Evolutionary conservation across 2,329 filamentous ascomycete species (phyloP).

Genomic region (Triangularia setosa): DNA sequence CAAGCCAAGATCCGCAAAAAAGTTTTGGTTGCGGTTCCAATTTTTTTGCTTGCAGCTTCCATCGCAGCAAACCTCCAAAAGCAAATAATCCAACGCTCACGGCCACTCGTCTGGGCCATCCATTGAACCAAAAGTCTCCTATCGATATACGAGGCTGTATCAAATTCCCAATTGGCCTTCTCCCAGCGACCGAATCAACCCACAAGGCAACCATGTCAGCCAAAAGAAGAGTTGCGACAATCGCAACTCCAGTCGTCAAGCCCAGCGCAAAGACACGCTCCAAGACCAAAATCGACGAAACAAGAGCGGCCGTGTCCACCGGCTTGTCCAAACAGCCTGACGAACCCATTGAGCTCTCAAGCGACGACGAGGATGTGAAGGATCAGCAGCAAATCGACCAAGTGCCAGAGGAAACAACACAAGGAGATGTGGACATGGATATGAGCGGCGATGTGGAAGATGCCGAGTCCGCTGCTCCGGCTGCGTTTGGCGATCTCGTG

Average conservation of each 20-base stretch:
- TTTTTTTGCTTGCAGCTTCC: conserved; percentile 18
- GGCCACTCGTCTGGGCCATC: not conserved
- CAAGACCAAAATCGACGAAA: conserved; percentile 55
- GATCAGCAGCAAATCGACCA: conserved; percentile 21
- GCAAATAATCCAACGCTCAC: not conserved
- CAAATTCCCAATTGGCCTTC: not conserved
- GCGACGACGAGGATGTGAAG: conserved; percentile 42
- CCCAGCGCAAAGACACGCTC: conserved; percentile 48
- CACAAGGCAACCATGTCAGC: conserved; percentile 46
- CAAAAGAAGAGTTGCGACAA: conserved; percentile 57
- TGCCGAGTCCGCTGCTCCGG: conserved; percentile 49
- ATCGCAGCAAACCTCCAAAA: not conserved
- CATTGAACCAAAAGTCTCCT: not conserved
- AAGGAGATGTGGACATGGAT: conserved; percentile 20
- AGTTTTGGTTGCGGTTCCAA: conserved; percentile 18
- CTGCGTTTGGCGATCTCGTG: conserved; percentile 84
- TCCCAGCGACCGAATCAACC: not conserved
- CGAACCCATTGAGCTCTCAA: conserved; percentile 55
- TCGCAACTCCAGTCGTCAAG: conserved; percentile 53
- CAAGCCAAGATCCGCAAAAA: conserved; percentile 15
- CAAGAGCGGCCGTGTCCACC: conserved; percentile 50
- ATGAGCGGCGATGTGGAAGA: conserved; percentile 35
- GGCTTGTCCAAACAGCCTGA: conserved; percentile 34
- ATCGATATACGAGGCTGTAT: not conserved
- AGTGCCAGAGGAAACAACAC: conserved; percentile 20